Conservation (phyloP, 1,284 basidiomycete genomes). For the Melampsora allii-populina region DNA sequence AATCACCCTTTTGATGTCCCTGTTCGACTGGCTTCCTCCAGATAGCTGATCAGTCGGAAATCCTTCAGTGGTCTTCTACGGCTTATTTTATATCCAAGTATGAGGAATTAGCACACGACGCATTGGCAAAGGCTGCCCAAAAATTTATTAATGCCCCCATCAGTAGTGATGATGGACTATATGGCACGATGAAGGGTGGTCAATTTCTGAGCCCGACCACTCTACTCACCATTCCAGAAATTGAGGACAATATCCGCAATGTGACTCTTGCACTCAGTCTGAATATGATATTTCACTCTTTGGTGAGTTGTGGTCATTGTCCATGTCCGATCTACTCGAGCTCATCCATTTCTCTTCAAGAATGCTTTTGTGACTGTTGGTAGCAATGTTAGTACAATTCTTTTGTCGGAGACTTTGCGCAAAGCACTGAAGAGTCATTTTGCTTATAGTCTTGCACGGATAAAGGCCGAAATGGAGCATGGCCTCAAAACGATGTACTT, state of each 20-base stretch:
- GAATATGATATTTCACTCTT: conserved; percentile 30
- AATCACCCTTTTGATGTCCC: background rate
- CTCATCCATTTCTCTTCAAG: conserved; percentile 1
- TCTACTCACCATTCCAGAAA: conserved; percentile 3
- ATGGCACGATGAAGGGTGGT: conserved; percentile 29
- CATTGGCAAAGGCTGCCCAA: conserved; percentile 5
- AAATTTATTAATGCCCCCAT: conserved; percentile 11
- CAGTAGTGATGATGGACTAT: conserved; percentile 32
- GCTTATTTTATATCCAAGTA: conserved; percentile 30
- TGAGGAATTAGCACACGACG: conserved; percentile 13
- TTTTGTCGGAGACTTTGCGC: too few relatives aligned
- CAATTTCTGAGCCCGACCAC: conserved; percentile 1
- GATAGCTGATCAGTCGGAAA: background rate
- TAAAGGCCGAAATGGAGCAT: conserved; percentile 31
- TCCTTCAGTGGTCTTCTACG: conserved; percentile 14
- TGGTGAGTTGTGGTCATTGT: conserved; percentile 6
- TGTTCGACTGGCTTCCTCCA: background rate
- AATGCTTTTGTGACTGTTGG: conserved; percentile 39
- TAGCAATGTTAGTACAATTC: background rate
- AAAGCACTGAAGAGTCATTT: background rate
- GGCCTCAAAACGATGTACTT: background rate
- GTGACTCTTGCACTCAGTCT: conserved; percentile 14
- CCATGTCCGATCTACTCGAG: background rate
- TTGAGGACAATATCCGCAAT: conserved; percentile 18
- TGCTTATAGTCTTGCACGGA: conserved; percentile 9